Evolutionary conservation across 2,329 filamentous ascomycete species (phyloP), one percentile per base, ranked within the genome.

Genomic region (Talaromyces marneffei): DNA sequence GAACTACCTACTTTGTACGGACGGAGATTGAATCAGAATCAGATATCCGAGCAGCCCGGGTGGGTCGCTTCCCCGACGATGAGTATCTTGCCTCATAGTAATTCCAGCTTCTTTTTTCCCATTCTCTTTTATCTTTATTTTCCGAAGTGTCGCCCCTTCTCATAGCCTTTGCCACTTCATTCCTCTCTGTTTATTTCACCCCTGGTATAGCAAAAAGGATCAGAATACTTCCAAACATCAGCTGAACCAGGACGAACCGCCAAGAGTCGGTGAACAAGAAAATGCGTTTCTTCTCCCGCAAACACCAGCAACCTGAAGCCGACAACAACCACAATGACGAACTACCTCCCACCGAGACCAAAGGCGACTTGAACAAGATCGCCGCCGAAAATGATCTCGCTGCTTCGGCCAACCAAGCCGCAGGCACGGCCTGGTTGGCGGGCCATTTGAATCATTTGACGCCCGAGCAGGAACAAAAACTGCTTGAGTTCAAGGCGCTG

Each of bases 381-480:
- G 68, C 69, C 12, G 68, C 67, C 2, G 70, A 74, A 56, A 75
- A 75, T 65, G 74, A 75, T 64, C 65, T 70, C 52, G 66, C 67
- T 54, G 73, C 71, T 14, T 74, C 74, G 23, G 74, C 73, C 25
- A 68, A 67, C 46, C 71, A 74, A 60, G 74, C 74, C 16, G 66
- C 72, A 6, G 71, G 74, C 23, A 73, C 70, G 10, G 73, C 67
- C 37, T 76, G 74, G 73, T 66, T 76, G 39, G 71, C 71, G 9
- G 92, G 91, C n/a, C 92, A 96, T 73, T 79, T 93, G 50, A 88
- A 91, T 54, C 88, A 93, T 75, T 81, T 97, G 63, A 90, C 80
- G 27, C 78, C 82, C 20, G 80, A 84, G 56, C 89, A 97, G 77
- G 82, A 86, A 66, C 77, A 81, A 31, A 85, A 87, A 18, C 80